phyloP scores from a whole-genome alignment of 2,329 filamentous ascomycete species.

The Neopestalotiopsis rosae region DNA sequence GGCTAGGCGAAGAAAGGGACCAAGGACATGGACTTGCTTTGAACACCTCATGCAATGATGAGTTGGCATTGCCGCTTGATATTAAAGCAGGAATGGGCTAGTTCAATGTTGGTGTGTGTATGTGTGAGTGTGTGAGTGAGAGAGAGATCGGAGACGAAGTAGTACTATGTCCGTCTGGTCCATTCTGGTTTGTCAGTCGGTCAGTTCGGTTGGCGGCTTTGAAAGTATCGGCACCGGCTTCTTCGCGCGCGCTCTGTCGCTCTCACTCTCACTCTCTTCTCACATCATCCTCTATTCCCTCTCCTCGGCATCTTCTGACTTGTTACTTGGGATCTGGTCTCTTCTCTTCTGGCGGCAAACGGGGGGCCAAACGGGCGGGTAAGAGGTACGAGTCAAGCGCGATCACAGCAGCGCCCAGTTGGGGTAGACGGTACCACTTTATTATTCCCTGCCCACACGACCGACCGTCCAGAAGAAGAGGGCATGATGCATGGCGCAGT shows the following conservation, averaged over 20 bases:
- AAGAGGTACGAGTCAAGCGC: slow-evolving; percentile 33
- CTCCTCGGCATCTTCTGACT: background rate
- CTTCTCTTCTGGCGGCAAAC: background rate
- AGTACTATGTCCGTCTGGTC: background rate
- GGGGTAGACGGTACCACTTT: slow-evolving; percentile 34
- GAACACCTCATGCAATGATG: slow-evolving; percentile 73
- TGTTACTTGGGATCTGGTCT: background rate
- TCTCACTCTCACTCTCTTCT: background rate
- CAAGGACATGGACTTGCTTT: slow-evolving; percentile 38
- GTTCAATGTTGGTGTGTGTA: slow-evolving; percentile 42
- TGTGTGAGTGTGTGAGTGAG: slow-evolving; percentile 21
- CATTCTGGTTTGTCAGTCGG: background rate
- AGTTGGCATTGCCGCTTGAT: slow-evolving; percentile 73
- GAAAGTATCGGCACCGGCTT: too few relatives aligned
- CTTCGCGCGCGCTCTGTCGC: too few relatives aligned
- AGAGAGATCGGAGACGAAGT: background rate
- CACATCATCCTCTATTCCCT: background rate
- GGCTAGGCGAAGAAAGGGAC: slow-evolving; percentile 37
- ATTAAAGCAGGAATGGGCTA: slow-evolving; percentile 51
- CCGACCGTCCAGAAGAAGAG: background rate
- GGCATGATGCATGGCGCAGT: background rate
- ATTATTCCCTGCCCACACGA: background rate
- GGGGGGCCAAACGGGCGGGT: slow-evolving; percentile 33
- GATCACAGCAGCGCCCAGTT: slow-evolving; percentile 23
- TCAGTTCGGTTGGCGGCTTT: too few relatives aligned